Evolutionary conservation across 306 rosid genomes (phyloP), one percentile per base, ranked within the genome.

Genomic region (Cicer chorassanicum): DNA sequence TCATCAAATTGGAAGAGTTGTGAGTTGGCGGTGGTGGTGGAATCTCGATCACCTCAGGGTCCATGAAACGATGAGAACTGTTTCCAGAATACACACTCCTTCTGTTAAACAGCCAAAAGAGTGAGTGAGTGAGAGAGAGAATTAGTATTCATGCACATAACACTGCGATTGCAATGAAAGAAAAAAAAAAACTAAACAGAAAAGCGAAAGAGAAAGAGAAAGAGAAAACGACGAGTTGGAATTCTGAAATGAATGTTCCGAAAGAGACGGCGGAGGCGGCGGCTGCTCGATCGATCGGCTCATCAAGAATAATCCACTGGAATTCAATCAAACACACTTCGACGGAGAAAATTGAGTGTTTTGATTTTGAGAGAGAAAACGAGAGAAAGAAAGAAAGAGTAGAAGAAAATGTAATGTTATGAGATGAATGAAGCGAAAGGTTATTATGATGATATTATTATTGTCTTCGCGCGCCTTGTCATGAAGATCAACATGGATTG

Each of bases 211-310:
- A 9, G 1, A 55, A 61, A 66, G 68, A 9, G 1, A 55, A 43
- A 21, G 45, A 39, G 79, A 56, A 61, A 73, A 72, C 12, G 2
- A 68, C 45, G 78, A 86, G 85, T 83, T 68, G 76, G 89, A 74
- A 57, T 65, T 81, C 48, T 67, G 63, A 6, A 82, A 43, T 9
- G 82, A 40, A 67, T 40, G 19, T 8, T 67, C 73, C 64, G 60
- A 51, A 2, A 84, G 79, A 73, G 82, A 57, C 12, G 86, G 83
- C 75, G 82, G 85, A 78, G 86, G 87, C 83, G 85, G 83, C 70
- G 82, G 87, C 74, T 84, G 86, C 86, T 89, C 71, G 78, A 83
- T 76, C 62, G 78, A 82, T 84, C 87, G 81, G 89, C 86, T 83
- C 66, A 68, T 64, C 9, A 38, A 24, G 13, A 48, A 64, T 15